Evolutionary conservation across 2,329 filamentous ascomycete species (phyloP).

Genomic region (Aureobasidium pullulans): DNA sequence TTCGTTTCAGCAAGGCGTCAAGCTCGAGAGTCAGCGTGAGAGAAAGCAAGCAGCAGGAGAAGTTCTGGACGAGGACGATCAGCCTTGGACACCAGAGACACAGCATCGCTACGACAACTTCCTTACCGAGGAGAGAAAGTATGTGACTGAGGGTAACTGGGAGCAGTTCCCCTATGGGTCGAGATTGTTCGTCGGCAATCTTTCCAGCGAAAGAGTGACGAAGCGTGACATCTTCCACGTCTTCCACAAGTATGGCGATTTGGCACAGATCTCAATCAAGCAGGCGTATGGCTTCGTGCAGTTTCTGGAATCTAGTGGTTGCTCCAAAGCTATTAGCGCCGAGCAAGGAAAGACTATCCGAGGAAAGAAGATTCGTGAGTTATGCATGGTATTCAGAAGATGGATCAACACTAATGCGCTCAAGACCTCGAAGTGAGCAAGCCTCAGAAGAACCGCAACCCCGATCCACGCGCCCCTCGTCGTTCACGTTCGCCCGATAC

Average conservation of each 20-base stretch:
- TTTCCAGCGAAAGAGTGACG: conserved; percentile 86
- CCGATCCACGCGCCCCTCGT: conserved; percentile 28
- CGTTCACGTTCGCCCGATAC: conserved; percentile 60
- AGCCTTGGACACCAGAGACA: conserved; percentile 48
- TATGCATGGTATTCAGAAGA: not conserved
- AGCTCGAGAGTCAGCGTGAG: conserved; percentile 24
- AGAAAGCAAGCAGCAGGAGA: conserved; percentile 24
- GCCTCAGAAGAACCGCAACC: conserved; percentile 53
- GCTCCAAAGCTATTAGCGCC: conserved; percentile 62
- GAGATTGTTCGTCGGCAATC: conserved; percentile 77
- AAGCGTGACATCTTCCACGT: conserved; percentile 91
- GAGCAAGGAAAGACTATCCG: conserved; percentile 76
- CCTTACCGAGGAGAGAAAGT: conserved; percentile 62
- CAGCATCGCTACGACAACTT: conserved; percentile 67
- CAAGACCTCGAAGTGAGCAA: conserved; percentile 88
- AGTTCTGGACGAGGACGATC: conserved; percentile 36
- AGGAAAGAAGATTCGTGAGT: conserved; percentile 89
- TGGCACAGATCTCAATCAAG: conserved; percentile 94
- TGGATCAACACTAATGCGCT: conserved; percentile 42
- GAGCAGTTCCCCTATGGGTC: conserved; percentile 72
- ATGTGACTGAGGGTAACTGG: conserved; percentile 73
- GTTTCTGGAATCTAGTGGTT: conserved; percentile 71
- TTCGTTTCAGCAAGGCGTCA: conserved; percentile 17
- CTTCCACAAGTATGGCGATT: conserved; percentile 74
- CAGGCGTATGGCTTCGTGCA: conserved; percentile 96